Percentiles rank a stretch among this genome's conserved stretches.
These are phyloP conservation scores for Cladorrhinum samala DNA, from an alignment of 495 filamentous ascomycete genomes.

Conservation along the genomic window DNA sequence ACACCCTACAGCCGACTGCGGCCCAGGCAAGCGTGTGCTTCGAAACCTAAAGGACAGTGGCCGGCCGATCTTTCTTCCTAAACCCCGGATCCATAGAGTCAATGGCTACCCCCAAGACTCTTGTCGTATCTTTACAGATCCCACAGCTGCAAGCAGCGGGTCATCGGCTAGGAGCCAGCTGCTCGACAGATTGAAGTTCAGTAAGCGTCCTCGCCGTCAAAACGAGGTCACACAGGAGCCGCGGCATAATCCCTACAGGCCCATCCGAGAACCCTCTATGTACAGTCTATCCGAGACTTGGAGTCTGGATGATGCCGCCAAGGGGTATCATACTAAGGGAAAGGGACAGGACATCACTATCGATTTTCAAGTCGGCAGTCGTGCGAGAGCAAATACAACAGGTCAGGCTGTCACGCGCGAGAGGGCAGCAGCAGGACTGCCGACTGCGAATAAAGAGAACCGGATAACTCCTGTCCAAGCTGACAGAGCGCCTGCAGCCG, in stretches of 20 bases:
- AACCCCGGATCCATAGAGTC: conserved; percentile 17
- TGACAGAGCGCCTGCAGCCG: background rate
- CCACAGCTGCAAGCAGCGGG: conserved; percentile 6
- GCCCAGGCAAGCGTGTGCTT: conserved; percentile 5
- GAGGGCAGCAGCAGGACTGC: background rate
- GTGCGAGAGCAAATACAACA: background rate
- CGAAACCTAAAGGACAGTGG: conserved; percentile 21
- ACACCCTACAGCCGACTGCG: conserved; percentile 7
- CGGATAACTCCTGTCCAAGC: background rate
- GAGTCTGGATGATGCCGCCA: background rate
- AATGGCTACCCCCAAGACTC: conserved; percentile 28
- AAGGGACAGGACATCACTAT: background rate
- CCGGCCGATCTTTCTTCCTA: conserved; percentile 22
- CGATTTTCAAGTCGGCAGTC: background rate
- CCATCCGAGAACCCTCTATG: background rate
- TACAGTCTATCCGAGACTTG: background rate
- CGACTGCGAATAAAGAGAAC: background rate
- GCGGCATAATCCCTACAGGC: background rate
- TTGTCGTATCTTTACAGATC: conserved; percentile 13
- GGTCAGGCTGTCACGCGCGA: background rate
- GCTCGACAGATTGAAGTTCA: conserved; percentile 20
- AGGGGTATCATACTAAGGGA: background rate
- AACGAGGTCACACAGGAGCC: conserved; percentile 4
- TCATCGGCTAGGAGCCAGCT: conserved; percentile 13
- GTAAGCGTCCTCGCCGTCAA: conserved; percentile 20